Evolutionary conservation across 306 rosid species (phyloP).

Genomic region (Rosa multiflora): DNA sequence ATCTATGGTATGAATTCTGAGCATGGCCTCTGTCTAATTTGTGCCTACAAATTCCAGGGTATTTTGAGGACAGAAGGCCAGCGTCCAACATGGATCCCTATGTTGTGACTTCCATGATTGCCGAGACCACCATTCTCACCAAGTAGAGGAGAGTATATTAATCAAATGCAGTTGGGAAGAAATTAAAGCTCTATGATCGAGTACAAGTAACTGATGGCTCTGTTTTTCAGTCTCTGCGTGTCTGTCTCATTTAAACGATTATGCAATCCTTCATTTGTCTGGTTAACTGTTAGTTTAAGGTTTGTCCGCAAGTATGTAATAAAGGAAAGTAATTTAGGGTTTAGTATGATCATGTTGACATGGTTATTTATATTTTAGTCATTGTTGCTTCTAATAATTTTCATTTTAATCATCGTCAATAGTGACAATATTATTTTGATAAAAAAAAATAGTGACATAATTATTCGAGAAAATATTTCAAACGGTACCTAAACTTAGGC

Average conservation of each 20-base stretch:
- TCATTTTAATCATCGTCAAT: too few species aligned
- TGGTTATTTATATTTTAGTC: not conserved
- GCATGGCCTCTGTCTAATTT: not conserved
- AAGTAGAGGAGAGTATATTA: constrained; percentile 21
- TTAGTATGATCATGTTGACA: not conserved
- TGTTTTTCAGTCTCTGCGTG: not conserved
- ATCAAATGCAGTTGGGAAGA: not conserved
- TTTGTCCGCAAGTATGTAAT: not conserved
- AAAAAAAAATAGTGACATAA: too few species aligned
- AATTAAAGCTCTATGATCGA: not conserved
- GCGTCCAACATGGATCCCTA: constrained; percentile 65
- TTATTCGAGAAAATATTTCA: too few species aligned
- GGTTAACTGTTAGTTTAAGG: not conserved
- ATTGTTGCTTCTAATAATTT: too few species aligned
- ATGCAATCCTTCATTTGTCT: not conserved
- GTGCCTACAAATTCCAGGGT: constrained; percentile 28
- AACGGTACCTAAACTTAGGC: too few species aligned
- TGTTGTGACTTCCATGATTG: constrained; percentile 49
- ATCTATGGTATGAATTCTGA: not conserved
- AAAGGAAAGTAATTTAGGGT: not conserved
- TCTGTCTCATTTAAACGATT: not conserved
- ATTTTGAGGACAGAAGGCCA: constrained; percentile 59
- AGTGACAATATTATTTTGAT: too few species aligned
- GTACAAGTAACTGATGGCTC: not conserved
- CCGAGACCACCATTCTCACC: constrained; percentile 49